Conservation (phyloP, 176 grass and related monocot genomes). For the Canna indica region DNA sequence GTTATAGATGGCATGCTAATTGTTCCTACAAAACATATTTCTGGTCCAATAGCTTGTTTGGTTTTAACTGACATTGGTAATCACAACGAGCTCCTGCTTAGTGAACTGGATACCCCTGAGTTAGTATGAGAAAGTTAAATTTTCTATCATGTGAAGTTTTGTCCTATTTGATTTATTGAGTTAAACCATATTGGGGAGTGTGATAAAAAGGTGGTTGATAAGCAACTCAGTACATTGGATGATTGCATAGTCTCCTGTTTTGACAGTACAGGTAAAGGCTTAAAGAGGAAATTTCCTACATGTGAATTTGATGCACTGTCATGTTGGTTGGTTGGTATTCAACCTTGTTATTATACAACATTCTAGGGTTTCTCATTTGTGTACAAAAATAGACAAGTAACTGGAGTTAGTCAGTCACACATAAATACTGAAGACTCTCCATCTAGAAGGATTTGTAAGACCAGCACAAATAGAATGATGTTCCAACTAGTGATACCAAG, state of each 20-base stretch:
- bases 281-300: background rate
- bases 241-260: background rate
- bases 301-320: background rate
- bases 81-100: background rate
- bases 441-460: background rate
- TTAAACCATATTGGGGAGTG: background rate
- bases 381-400: background rate
- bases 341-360: background rate
- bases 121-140: background rate
- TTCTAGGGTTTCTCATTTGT: background rate
- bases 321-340: background rate
- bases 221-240: background rate
- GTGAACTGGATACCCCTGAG: background rate
- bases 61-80: background rate
- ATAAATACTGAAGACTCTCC: background rate
- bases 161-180: background rate
- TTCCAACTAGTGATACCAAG: background rate
- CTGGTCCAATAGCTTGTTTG: background rate
- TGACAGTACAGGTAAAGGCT: background rate
- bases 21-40: background rate
- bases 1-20: background rate
- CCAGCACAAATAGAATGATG: background rate
- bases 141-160: background rate
- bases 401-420: background rate
- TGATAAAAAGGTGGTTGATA: background rate